Conservation (phyloP, 1,139 yeast genomes). For the Protomyces lactucae-debilis region DNA sequence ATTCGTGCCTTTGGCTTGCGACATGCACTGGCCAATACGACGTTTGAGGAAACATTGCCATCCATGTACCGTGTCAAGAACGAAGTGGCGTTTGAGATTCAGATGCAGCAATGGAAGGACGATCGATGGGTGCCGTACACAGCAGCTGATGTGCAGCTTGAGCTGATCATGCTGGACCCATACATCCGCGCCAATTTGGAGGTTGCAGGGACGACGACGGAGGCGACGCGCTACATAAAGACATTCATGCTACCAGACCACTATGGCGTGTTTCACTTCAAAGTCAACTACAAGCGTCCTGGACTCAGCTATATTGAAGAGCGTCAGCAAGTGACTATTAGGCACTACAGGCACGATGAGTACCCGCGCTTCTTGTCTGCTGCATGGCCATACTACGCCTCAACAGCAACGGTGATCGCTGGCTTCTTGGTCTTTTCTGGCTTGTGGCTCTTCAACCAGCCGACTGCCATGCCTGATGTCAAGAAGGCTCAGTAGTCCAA, state of each 20-base stretch:
- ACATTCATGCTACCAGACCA: slow-evolving; percentile 83
- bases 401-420: slow-evolving; percentile 61
- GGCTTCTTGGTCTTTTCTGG: slow-evolving; percentile 74
- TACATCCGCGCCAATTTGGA: slow-evolving; percentile 65
- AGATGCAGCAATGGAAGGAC: slow-evolving; percentile 57
- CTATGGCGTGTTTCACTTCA: slow-evolving; percentile 92
- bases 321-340: slow-evolving; percentile 68
- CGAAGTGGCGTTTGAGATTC: slow-evolving; percentile 50
- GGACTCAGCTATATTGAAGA: slow-evolving; percentile 68
- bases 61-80: slow-evolving; percentile 34
- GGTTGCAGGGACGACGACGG: slow-evolving; percentile 35
- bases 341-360: slow-evolving; percentile 95
- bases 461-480: neutral
- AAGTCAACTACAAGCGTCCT: slow-evolving; percentile 70
- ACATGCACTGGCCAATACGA: slow-evolving; percentile 45
- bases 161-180: slow-evolving; percentile 89
- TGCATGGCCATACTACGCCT: slow-evolving; percentile 81
- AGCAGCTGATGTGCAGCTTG: slow-evolving; percentile 65
- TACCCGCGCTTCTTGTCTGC: slow-evolving; percentile 73
- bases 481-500: neutral
- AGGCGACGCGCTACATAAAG: slow-evolving; percentile 47
- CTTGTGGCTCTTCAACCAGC: slow-evolving; percentile 47
- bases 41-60: slow-evolving; percentile 57
- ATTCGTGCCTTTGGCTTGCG: slow-evolving; percentile 53
- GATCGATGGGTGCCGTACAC: slow-evolving; percentile 68